Conservation (phyloP, 305 asterid genomes). For the Fraxinus ornus region DNA sequence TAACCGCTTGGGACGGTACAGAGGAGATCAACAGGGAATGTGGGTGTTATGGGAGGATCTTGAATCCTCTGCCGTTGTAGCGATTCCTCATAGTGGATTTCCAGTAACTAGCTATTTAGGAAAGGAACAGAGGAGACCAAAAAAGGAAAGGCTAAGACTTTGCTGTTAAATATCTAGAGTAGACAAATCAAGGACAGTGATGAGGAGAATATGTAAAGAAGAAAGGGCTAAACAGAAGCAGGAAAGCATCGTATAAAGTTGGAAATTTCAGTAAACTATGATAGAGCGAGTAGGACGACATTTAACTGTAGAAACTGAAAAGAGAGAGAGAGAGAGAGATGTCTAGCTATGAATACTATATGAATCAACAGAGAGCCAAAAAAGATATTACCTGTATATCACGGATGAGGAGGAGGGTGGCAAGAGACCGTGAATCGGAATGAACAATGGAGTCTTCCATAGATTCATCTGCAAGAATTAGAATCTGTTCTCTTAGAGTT, state of each 20-base stretch:
- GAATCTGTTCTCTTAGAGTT: conserved; percentile 81
- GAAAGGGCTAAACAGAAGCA: background rate
- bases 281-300: background rate
- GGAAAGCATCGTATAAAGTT: background rate
- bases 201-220: background rate
- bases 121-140: background rate
- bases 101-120: background rate
- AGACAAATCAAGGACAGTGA: background rate
- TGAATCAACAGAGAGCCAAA: conserved; percentile 15
- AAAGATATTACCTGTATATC: conserved; percentile 77
- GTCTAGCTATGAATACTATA: background rate
- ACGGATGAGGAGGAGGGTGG: conserved; percentile 96
- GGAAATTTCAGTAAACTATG: background rate
- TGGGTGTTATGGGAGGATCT: background rate
- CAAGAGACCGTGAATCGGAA: conserved; percentile 95
- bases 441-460: conserved; percentile 93
- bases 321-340: conserved; percentile 1
- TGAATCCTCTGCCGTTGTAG: background rate
- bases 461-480: conserved; percentile 98
- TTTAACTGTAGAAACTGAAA: background rate
- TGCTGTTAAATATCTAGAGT: background rate
- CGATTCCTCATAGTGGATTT: background rate
- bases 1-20: background rate
- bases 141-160: background rate
- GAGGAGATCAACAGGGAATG: background rate